Conservation (phyloP, 768 basidiomycete species). For the Serendipita indica region DNA sequence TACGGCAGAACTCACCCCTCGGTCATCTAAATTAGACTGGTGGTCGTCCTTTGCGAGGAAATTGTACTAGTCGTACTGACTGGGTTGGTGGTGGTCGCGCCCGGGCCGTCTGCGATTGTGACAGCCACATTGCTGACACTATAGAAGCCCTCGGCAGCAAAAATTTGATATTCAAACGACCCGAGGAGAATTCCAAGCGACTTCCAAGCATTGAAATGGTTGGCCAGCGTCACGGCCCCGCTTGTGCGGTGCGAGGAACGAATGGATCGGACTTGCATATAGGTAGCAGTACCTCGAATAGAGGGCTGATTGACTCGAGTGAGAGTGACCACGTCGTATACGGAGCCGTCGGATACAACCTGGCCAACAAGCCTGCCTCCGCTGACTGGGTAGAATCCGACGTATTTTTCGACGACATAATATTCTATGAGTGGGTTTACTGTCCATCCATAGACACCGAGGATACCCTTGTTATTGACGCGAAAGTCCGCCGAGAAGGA, state of each 20-base stretch:
- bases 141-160: conserved; percentile 33
- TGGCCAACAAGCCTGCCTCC: conserved; percentile 24
- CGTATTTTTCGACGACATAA: conserved; percentile 32
- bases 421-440: conserved; percentile 11
- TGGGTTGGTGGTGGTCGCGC: no score
- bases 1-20: no score
- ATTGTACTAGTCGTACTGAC: no score
- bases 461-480: not conserved
- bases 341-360: conserved; percentile 28
- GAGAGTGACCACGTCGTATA: conserved; percentile 30
- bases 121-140: no score
- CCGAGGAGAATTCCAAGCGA: conserved; percentile 27
- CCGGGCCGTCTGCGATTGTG: no score
- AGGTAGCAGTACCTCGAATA: conserved; percentile 31
- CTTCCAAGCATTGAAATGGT: conserved; percentile 33
- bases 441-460: conserved; percentile 10
- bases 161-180: conserved; percentile 30
- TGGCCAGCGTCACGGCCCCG: conserved; percentile 23
- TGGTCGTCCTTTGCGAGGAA: no score
- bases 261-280: conserved; percentile 34
- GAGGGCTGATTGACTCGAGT: conserved; percentile 29
- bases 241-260: conserved; percentile 22
- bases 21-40: no score
- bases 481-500: not conserved
- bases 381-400: conserved; percentile 27